Conservation (phyloP, 306 rosid species). For the Betula pendula region DNA sequence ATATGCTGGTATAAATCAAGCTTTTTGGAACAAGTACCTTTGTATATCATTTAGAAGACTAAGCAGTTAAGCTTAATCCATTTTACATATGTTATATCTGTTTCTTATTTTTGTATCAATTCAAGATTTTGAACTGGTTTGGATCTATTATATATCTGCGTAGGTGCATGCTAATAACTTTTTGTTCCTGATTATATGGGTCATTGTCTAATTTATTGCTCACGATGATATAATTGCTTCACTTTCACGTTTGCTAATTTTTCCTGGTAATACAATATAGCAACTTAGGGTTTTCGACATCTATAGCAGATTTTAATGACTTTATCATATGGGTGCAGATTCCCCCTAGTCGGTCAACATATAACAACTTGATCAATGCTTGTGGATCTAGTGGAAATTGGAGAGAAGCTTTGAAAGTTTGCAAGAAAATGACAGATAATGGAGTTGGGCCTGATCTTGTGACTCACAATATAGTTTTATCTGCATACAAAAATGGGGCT, state of each 20-base stretch:
- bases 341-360: slow-evolving; percentile 87
- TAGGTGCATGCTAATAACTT: background rate
- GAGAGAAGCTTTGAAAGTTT: slow-evolving; percentile 84
- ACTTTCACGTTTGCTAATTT: slow-evolving; percentile 12
- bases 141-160: background rate
- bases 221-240: slow-evolving; percentile 10
- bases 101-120: background rate
- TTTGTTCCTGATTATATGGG: background rate
- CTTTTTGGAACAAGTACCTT: background rate
- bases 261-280: background rate
- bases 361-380: slow-evolving; percentile 93
- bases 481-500: slow-evolving; percentile 85
- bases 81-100: background rate
- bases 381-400: slow-evolving; percentile 97
- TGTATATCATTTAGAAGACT: background rate
- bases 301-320: slow-evolving; percentile 28
- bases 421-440: slow-evolving; percentile 95
- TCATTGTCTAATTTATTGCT: background rate
- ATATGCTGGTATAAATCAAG: background rate
- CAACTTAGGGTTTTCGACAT: slow-evolving; percentile 9
- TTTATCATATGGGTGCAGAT: slow-evolving; percentile 51
- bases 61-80: background rate
- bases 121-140: background rate
- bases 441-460: slow-evolving; percentile 99
- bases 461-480: slow-evolving; percentile 86